Evolutionary conservation across 495 filamentous ascomycete genomes (phyloP).

Genomic region (Jackrogersella multiformis): DNA sequence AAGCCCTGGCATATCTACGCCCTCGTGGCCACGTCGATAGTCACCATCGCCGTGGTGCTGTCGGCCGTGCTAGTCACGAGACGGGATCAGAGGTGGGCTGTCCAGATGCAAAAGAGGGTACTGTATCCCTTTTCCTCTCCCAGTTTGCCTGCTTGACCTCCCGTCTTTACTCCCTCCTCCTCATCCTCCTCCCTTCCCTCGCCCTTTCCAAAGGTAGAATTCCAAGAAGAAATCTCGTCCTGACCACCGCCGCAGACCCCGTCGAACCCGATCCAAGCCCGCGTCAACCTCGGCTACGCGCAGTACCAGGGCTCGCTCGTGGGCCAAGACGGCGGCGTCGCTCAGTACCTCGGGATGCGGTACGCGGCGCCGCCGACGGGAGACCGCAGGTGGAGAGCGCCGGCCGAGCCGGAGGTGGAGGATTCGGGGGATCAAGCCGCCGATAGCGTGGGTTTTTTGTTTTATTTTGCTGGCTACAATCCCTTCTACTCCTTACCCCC

Average conservation of each 20-base stretch:
- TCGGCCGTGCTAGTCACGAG: conserved; percentile 13
- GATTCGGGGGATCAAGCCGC: conserved; percentile 40
- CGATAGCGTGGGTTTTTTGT: conserved; percentile 31
- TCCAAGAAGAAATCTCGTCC: neutral
- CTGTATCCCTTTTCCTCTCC: no score
- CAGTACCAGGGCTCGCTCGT: conserved; percentile 49
- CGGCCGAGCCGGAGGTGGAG: conserved; percentile 39
- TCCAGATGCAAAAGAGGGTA: neutral
- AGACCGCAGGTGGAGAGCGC: conserved; percentile 52
- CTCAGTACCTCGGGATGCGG: conserved; percentile 55
- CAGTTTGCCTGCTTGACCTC: neutral
- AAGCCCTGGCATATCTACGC: conserved; percentile 19
- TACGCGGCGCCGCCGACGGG: conserved; percentile 56
- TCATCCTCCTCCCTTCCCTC: no score
- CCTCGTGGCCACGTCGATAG: neutral
- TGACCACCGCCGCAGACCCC: conserved; percentile 7
- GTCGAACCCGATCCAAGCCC: conserved; percentile 16
- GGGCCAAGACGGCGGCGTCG: conserved; percentile 47
- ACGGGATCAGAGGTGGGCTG: conserved; percentile 11
- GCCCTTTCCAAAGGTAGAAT: neutral
- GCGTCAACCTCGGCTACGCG: conserved; percentile 57
- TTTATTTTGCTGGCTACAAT: neutral
- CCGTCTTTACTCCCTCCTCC: neutral
- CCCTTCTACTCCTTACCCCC: neutral
- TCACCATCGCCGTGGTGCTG: conserved; percentile 11